These are phyloP conservation scores for Fraxinus quadrangulata DNA, from an alignment of 257 asterid species.

Conservation along the genomic window DNA sequence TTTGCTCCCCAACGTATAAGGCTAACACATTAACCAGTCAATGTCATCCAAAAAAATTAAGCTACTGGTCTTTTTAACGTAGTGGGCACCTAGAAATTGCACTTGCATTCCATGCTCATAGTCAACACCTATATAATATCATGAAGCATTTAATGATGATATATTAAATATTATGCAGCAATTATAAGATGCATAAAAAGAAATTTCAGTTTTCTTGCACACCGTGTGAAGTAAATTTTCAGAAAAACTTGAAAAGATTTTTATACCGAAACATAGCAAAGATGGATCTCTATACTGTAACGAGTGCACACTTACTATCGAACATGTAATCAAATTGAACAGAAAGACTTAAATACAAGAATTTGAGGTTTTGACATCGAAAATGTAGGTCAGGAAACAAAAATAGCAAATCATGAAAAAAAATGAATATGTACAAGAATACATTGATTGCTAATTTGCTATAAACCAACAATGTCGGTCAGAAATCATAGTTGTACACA, in stretches of 20 bases:
- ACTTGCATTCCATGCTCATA: neutral
- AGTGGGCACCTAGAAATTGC: neutral
- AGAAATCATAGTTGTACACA: conserved; percentile 33
- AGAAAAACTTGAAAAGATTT: neutral
- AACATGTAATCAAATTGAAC: neutral
- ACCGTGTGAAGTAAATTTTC: neutral
- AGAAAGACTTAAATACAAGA: neutral
- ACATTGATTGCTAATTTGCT: neutral
- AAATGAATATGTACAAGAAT: conserved; percentile 8
- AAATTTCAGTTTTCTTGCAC: neutral
- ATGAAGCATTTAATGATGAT: neutral
- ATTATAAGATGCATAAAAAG: neutral
- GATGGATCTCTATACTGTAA: neutral
- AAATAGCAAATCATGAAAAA: neutral
- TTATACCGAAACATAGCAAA: neutral
- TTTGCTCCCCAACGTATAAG: neutral
- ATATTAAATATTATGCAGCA: neutral
- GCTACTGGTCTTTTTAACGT: neutral
- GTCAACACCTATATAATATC: neutral
- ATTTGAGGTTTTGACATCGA: neutral
- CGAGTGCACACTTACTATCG: neutral
- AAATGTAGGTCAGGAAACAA: neutral
- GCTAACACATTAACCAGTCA: neutral
- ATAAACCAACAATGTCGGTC: neutral
- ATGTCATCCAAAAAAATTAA: neutral